phyloP scores from a whole-genome alignment of 2,329 filamentous ascomycete genomes.

The Aureobasidium lini region DNA sequence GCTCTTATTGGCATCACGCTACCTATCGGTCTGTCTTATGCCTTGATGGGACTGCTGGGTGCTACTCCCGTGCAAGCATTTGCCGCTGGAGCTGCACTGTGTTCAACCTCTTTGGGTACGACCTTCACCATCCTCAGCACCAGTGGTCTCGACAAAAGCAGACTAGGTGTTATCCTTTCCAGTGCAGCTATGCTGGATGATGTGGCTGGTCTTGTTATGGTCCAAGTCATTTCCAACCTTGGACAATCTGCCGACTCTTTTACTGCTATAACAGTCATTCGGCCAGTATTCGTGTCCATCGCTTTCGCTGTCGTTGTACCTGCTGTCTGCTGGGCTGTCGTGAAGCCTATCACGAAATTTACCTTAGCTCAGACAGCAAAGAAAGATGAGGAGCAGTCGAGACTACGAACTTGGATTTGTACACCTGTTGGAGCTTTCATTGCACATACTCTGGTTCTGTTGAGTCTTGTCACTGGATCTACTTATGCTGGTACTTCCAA shows the following conservation, averaged over 20 bases:
- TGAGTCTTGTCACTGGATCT: slow-evolving; percentile 44
- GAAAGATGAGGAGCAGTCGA: not conserved
- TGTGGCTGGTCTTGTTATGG: slow-evolving; percentile 68
- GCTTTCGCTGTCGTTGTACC: slow-evolving; percentile 46
- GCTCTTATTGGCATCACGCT: slow-evolving; percentile 57
- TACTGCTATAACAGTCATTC: slow-evolving; percentile 36
- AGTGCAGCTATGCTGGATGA: slow-evolving; percentile 78
- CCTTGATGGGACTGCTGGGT: slow-evolving; percentile 43
- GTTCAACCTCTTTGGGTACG: slow-evolving; percentile 67
- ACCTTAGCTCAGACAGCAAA: not conserved
- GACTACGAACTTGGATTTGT: not conserved
- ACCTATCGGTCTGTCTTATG: slow-evolving; percentile 61
- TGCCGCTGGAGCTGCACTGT: slow-evolving; percentile 64
- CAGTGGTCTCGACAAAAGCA: slow-evolving; percentile 47
- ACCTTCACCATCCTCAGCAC: slow-evolving; percentile 59
- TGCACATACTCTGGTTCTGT: slow-evolving; percentile 44
- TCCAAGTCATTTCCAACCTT: slow-evolving; percentile 64
- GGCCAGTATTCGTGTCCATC: slow-evolving; percentile 45
- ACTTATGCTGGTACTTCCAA: slow-evolving; percentile 57
- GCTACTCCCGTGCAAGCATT: slow-evolving; percentile 57
- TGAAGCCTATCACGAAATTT: slow-evolving; percentile 34
- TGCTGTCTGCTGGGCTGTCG: slow-evolving; percentile 39
- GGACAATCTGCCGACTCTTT: slow-evolving; percentile 34
- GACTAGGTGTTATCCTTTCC: slow-evolving; percentile 56
- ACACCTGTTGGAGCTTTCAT: slow-evolving; percentile 1